Conservation (phyloP, 2,329 filamentous ascomycete species). For the Talaromyces sp. region DNA sequence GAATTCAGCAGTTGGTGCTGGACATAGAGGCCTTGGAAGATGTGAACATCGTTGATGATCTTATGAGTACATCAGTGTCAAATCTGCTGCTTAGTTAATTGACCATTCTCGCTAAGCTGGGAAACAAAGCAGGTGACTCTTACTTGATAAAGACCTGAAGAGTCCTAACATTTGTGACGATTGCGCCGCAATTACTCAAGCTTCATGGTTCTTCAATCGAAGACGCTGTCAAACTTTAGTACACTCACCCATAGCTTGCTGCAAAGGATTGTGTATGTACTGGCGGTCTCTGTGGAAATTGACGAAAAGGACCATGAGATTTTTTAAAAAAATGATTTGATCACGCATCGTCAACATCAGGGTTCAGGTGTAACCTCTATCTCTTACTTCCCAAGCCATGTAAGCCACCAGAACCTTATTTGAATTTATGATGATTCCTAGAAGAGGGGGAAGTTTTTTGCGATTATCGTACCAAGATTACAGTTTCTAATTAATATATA, state of each 20-base stretch:
- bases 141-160: too few species aligned
- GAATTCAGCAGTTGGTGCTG: slow-evolving; percentile 33
- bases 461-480: not conserved
- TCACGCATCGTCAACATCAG: not conserved
- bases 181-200: too few species aligned
- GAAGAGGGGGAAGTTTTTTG: not conserved
- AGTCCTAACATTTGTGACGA: not conserved
- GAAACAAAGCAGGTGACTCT: not conserved
- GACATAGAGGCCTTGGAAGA: slow-evolving; percentile 28
- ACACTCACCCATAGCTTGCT: too few species aligned
- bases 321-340: too few species aligned
- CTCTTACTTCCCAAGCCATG: not conserved
- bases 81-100: not conserved
- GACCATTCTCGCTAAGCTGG: not conserved
- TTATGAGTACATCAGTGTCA: not conserved
- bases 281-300: too few species aligned
- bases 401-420: not conserved
- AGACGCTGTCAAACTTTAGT: too few species aligned
- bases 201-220: too few species aligned
- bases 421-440: not conserved
- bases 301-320: too few species aligned
- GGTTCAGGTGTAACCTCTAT: not conserved
- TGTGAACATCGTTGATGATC: slow-evolving; percentile 18
- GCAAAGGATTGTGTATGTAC: too few species aligned
- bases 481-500: too few species aligned